Percentiles rank a stretch among this genome's conserved stretches.
Evolutionary conservation across 352 stramenopile genomes (phyloP).

Genomic region (Ophiocytium majus): DNA sequence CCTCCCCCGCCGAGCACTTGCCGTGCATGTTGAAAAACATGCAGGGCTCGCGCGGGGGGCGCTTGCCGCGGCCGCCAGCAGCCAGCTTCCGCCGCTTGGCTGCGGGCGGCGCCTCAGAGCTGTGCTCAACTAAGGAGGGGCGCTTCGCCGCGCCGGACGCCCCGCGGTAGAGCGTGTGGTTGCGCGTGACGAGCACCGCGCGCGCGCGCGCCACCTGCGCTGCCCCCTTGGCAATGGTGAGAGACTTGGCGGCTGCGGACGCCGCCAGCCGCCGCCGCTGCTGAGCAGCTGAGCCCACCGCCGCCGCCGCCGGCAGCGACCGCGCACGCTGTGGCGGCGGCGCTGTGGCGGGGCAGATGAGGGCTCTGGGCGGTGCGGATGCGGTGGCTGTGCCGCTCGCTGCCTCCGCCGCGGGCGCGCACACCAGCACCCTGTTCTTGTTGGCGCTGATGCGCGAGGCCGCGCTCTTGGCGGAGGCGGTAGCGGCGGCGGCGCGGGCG

Average conservation of each 20-base stretch:
- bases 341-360: too few species aligned
- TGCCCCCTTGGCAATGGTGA: neutral
- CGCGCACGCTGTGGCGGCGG: too few species aligned
- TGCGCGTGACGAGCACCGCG: neutral
- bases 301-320: too few species aligned
- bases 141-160: neutral
- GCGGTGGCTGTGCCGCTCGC: neutral
- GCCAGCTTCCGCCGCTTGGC: neutral
- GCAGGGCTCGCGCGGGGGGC: neutral
- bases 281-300: too few species aligned
- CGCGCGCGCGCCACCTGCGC: neutral
- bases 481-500: neutral
- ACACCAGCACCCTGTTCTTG: neutral
- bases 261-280: too few species aligned
- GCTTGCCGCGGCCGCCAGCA: neutral
- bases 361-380: too few species aligned
- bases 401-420: neutral
- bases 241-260: neutral
- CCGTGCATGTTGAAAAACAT: neutral
- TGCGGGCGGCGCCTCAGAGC: neutral
- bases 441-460: too few species aligned
- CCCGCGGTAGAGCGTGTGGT: neutral
- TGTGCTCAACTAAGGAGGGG: neutral
- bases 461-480: neutral
- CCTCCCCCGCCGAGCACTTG: neutral